phyloP scores from a whole-genome alignment of 2,329 filamentous ascomycete genomes.

The Neonectria ditissima region DNA sequence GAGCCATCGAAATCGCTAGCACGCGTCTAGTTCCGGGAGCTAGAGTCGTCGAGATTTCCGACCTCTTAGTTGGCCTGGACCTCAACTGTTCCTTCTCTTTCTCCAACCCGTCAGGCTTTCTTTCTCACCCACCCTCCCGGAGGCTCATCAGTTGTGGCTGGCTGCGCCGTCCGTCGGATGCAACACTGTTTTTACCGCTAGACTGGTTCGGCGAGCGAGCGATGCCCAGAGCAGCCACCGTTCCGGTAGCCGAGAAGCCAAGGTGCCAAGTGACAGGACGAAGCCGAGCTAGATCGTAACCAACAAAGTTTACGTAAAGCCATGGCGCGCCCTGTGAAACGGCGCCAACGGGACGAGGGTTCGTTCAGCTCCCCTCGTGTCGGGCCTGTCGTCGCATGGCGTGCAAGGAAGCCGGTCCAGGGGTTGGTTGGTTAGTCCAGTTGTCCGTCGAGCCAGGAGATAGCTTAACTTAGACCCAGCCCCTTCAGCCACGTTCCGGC shows the following conservation, averaged over 20 bases:
- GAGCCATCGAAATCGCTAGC: background rate
- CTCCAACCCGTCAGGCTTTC: too few relatives aligned
- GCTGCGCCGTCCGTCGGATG: background rate
- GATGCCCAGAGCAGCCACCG: background rate
- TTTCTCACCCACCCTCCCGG: too few relatives aligned
- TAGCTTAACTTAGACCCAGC: too few relatives aligned
- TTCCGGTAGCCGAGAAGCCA: background rate
- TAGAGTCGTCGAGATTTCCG: background rate
- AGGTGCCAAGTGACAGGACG: background rate
- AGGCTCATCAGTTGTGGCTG: background rate
- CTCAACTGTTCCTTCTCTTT: background rate
- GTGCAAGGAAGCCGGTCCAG: background rate
- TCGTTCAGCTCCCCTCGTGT: background rate
- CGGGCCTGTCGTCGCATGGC: background rate
- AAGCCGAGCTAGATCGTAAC: background rate
- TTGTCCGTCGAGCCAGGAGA: background rate
- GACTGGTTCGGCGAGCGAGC: background rate
- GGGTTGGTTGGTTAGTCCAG: too few relatives aligned
- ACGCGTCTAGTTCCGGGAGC: background rate
- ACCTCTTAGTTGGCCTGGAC: too few relatives aligned
- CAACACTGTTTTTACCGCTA: background rate
- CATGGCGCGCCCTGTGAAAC: background rate
- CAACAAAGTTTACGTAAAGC: background rate
- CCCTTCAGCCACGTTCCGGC: background rate
- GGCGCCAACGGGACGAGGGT: background rate